These are phyloP conservation scores for Oryza coarctata DNA, from an alignment of 176 grass and related monocot genomes.

Conservation along the genomic window DNA sequence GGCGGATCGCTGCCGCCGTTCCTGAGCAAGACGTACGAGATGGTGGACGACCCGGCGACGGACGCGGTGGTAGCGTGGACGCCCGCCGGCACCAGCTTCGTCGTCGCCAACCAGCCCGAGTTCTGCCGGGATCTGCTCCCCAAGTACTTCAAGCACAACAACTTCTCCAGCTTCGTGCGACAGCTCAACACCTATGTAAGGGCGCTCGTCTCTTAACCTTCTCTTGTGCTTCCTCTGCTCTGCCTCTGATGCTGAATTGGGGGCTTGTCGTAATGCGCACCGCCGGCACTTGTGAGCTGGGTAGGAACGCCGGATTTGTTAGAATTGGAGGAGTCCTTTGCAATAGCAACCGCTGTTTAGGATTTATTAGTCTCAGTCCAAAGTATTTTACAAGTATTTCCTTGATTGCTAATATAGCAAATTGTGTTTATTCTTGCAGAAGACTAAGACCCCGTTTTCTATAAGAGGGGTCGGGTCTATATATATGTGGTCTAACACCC, in stretches of 20 bases:
- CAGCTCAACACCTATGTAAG: conserved; percentile 99
- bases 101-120: conserved; percentile 68
- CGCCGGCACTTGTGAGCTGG: background rate
- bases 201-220: background rate
- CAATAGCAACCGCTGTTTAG: background rate
- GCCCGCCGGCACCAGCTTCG: conserved; percentile 65
- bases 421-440: background rate
- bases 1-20: conserved; percentile 76
- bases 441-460: too few species aligned
- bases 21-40: conserved; percentile 96
- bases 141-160: conserved; percentile 99
- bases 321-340: background rate
- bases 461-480: too few species aligned
- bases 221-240: background rate
- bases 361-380: background rate
- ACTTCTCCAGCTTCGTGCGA: conserved; percentile 97
- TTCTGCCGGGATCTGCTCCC: conserved; percentile 89
- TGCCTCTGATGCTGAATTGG: background rate
- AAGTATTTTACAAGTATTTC: background rate
- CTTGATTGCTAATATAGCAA: background rate
- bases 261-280: background rate
- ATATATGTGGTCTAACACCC: too few species aligned
- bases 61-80: conserved; percentile 81
- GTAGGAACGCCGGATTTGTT: background rate
- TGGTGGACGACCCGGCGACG: conserved; percentile 88